These are phyloP conservation scores for Fusarium tupiense DNA, from an alignment of 2,329 filamentous ascomycete genomes.

Conservation along the genomic window DNA sequence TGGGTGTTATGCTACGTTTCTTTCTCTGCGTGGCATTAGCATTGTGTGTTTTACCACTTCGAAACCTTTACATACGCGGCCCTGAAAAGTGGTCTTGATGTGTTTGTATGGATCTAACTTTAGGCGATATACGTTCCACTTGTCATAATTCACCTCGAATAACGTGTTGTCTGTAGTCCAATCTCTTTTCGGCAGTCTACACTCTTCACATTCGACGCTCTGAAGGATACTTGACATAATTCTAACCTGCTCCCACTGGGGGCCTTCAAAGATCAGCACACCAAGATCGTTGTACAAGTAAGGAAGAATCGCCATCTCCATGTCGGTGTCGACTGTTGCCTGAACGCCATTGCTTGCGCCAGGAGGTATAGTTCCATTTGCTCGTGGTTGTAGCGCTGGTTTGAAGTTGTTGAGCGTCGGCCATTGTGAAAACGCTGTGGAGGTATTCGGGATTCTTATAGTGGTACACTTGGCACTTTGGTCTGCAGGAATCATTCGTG, in stretches of 20 bases:
- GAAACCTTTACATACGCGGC: constrained; percentile 9
- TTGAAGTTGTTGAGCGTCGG: constrained; percentile 38
- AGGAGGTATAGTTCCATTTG: background rate
- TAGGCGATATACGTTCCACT: constrained; percentile 24
- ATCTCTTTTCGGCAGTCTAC: background rate
- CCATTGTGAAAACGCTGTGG: constrained; percentile 20
- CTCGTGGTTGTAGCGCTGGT: constrained; percentile 30
- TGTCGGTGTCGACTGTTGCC: background rate
- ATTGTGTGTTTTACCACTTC: background rate
- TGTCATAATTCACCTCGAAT: background rate
- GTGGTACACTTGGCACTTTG: background rate
- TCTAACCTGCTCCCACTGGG: constrained; percentile 28
- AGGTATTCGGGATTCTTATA: constrained; percentile 2
- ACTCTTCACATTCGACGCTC: constrained; percentile 10
- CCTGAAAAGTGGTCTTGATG: background rate
- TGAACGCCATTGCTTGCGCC: background rate
- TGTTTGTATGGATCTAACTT: constrained; percentile 15
- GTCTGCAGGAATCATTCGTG: background rate
- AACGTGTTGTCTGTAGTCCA: background rate
- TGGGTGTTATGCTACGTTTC: background rate
- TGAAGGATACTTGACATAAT: constrained; percentile 39
- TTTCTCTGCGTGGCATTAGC: background rate
- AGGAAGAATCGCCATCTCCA: background rate
- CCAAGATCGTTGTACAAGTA: constrained; percentile 48
- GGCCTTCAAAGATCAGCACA: constrained; percentile 45